Evolutionary conservation across 169 alveolate species (phyloP).

Genomic region (Toxoplasma gondii): DNA sequence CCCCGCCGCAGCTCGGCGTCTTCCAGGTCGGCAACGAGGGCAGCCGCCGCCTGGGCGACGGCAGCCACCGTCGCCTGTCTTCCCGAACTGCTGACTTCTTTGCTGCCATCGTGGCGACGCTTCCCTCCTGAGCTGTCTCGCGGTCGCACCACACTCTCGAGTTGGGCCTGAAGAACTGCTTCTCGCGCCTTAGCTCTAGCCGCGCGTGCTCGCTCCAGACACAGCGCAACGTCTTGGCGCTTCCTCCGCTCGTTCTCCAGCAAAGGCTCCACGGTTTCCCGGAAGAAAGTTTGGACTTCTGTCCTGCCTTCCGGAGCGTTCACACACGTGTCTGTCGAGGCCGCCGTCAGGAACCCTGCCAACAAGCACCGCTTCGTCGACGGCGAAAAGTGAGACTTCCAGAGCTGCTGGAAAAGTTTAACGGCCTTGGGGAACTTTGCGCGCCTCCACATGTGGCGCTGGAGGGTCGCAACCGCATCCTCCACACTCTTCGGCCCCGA

Average conservation of each 20-base stretch:
- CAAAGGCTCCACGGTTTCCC: background rate
- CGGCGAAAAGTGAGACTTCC: background rate
- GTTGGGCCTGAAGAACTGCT: background rate
- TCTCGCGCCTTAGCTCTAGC: background rate
- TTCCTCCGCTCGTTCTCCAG: background rate
- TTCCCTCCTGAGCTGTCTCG: background rate
- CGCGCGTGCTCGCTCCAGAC: background rate
- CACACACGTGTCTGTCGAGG: constrained; percentile 8
- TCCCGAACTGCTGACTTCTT: background rate
- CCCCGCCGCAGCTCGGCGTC: background rate
- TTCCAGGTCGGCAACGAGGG: background rate
- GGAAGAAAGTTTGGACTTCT: constrained; percentile 3
- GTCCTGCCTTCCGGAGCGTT: background rate
- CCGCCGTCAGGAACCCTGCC: constrained; percentile 32
- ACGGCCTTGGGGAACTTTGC: constrained; percentile 43
- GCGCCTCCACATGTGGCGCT: constrained; percentile 16
- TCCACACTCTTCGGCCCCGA: background rate
- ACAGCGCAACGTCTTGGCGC: background rate
- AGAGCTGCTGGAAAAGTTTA: constrained; percentile 31
- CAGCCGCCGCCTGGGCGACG: constrained; percentile 46
- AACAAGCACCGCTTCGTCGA: constrained; percentile 28
- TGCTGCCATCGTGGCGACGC: background rate
- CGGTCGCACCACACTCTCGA: background rate
- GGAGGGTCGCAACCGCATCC: constrained; percentile 6
- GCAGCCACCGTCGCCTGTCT: constrained; percentile 26